These are phyloP conservation scores for Theobroma cacao DNA, from an alignment of 345 rosid genomes.

Conservation along the genomic window DNA sequence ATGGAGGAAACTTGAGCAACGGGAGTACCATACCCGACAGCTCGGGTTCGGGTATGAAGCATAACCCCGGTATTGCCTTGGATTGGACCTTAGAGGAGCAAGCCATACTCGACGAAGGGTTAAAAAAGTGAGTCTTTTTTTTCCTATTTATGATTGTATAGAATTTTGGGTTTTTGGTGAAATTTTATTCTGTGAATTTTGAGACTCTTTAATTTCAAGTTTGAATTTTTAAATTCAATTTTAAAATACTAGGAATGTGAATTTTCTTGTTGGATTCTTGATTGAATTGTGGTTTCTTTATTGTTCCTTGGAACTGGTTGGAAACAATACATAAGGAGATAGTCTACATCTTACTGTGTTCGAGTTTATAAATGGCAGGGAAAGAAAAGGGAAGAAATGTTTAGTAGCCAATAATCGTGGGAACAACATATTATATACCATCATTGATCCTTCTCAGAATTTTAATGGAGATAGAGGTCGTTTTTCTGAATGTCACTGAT, in stretches of 20 bases:
- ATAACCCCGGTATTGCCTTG: conserved; percentile 58
- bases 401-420: no score
- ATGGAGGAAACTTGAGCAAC: conserved; percentile 30
- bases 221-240: neutral
- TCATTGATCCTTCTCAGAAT: neutral
- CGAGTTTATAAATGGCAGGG: no score
- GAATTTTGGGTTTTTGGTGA: neutral
- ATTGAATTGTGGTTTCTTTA: neutral
- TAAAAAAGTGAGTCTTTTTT: conserved; percentile 36
- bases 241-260: neutral
- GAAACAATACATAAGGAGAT: neutral
- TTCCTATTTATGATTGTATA: neutral
- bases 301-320: neutral
- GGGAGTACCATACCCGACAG: conserved; percentile 26
- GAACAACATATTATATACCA: neutral
- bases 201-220: neutral
- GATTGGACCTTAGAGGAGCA: conserved; percentile 63
- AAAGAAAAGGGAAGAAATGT: no score
- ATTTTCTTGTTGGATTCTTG: neutral
- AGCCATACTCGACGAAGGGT: conserved; percentile 45
- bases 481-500: no score
- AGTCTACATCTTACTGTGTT: neutral
- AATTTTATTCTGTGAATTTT: neutral
- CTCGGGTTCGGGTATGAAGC: conserved; percentile 35
- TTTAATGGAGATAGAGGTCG: no score